Conservation (phyloP, 371 early-diverging fungal species). For the Syncephalastrum racemosum region DNA sequence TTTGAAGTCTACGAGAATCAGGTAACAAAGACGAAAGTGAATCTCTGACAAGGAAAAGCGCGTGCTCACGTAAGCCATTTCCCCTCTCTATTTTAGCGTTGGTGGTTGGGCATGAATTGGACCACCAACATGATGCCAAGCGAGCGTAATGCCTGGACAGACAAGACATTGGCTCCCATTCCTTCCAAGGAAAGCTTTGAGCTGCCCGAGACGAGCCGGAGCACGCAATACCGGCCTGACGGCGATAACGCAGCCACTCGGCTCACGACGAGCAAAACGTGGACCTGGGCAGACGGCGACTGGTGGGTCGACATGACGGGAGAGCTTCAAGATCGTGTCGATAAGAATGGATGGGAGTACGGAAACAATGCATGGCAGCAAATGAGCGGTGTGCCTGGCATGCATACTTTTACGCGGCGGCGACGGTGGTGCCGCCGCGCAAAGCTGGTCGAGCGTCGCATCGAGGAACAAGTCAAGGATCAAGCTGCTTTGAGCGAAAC, state of each 20-base stretch:
- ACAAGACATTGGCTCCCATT: slow-evolving; percentile 34
- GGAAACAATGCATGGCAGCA: slow-evolving; percentile 52
- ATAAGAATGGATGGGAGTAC: slow-evolving; percentile 51
- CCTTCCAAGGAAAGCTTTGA: slow-evolving; percentile 35
- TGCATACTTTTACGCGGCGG: slow-evolving; percentile 46
- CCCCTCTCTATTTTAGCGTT: slow-evolving; percentile 20
- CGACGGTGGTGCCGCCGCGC: slow-evolving; percentile 48
- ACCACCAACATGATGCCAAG: slow-evolving; percentile 50
- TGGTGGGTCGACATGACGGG: slow-evolving; percentile 58
- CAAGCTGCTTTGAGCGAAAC: no score
- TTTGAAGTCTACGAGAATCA: slow-evolving; percentile 51
- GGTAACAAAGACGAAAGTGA: slow-evolving; percentile 17
- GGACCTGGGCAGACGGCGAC: slow-evolving; percentile 47
- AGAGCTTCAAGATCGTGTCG: slow-evolving; percentile 33
- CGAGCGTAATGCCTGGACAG: slow-evolving; percentile 45
- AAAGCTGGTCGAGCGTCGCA: slow-evolving; percentile 33
- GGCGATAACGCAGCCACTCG: slow-evolving; percentile 11
- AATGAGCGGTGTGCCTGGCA: slow-evolving; percentile 30
- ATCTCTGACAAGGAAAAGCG: not conserved
- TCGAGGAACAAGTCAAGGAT: slow-evolving; percentile 7
- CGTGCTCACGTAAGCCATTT: not conserved
- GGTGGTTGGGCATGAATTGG: slow-evolving; percentile 53
- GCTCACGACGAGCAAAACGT: slow-evolving; percentile 27
- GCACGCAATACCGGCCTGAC: slow-evolving; percentile 4
- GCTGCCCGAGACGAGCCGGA: slow-evolving; percentile 28